These are phyloP conservation scores for Cyphellophora attinorum DNA, from an alignment of 2,329 filamentous ascomycete genomes.

Conservation along the genomic window DNA sequence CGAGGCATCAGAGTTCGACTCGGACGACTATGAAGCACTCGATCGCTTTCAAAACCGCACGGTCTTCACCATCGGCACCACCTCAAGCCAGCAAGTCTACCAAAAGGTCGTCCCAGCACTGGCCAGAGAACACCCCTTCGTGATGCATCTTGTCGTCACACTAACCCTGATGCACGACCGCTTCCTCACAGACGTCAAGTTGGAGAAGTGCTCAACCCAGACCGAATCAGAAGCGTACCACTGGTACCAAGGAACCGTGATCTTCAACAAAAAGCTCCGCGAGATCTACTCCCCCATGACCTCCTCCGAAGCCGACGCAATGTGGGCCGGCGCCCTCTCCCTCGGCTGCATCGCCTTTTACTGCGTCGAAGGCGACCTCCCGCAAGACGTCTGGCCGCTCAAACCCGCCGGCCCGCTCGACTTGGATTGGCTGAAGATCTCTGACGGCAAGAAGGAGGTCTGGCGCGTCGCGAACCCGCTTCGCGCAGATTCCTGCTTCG, in stretches of 20 bases:
- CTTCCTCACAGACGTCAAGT: constrained; percentile 22
- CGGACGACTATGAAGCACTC: constrained; percentile 5
- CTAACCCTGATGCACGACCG: constrained; percentile 47
- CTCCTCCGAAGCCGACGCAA: constrained; percentile 30
- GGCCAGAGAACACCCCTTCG: constrained; percentile 31
- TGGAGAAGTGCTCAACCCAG: constrained; percentile 7
- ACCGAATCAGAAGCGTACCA: constrained; percentile 35
- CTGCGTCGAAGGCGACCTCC: constrained; percentile 27
- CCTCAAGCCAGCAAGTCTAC: constrained; percentile 3
- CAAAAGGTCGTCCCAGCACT: constrained; percentile 9
- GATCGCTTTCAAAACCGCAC: constrained; percentile 12
- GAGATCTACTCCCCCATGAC: constrained; percentile 21
- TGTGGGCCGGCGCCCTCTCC: constrained; percentile 39
- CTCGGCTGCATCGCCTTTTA: constrained; percentile 32
- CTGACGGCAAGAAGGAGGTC: constrained; percentile 45
- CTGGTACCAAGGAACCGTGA: constrained; percentile 30
- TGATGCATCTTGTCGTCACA: constrained; percentile 46
- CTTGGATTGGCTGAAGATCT: constrained; percentile 50
- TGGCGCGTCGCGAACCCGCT: constrained; percentile 43
- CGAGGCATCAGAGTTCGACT: constrained; percentile 3
- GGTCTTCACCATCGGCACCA: constrained; percentile 11
- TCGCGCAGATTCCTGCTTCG: constrained; percentile 32
- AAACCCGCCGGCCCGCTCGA: constrained; percentile 32
- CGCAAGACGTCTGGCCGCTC: constrained; percentile 48
- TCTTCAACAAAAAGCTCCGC: constrained; percentile 29